Conservation (phyloP, 108 stramenopile genomes). For the Bacterosira constricta region DNA sequence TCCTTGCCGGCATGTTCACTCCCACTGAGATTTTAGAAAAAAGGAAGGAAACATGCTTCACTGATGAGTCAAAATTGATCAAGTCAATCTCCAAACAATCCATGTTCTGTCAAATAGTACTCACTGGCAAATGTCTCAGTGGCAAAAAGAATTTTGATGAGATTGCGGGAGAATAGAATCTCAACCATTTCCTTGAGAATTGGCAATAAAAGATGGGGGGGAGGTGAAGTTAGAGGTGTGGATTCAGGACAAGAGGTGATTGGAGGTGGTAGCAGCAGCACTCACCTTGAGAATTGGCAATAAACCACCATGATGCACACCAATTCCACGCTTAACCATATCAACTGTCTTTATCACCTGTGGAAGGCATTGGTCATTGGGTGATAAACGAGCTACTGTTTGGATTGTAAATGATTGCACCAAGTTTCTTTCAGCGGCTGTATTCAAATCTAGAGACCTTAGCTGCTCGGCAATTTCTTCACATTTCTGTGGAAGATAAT, state of each 20-base stretch:
- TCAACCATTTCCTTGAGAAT: constrained; percentile 97
- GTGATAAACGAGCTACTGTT: constrained; percentile 82
- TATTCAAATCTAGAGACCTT: constrained; percentile 86
- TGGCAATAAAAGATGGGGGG: constrained; percentile 54
- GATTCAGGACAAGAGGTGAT: neutral
- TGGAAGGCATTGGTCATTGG: constrained; percentile 86
- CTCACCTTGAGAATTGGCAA: constrained; percentile 85
- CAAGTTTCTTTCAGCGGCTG: constrained; percentile 71
- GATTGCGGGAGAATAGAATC: constrained; percentile 91
- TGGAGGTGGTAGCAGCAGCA: too few relatives aligned
- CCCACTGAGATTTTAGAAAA: constrained; percentile 98
- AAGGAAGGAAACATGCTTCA: constrained; percentile 92
- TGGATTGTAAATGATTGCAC: constrained; percentile 80
- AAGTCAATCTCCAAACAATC: constrained; percentile 40
- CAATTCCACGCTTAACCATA: constrained; percentile 93
- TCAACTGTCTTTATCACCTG: constrained; percentile 87
- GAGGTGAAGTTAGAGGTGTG: neutral
- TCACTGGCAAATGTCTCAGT: constrained; percentile 96
- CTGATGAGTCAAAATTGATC: constrained; percentile 83
- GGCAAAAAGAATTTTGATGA: constrained; percentile 96
- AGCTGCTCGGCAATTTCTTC: constrained; percentile 92
- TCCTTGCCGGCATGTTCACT: constrained; percentile 98
- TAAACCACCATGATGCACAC: constrained; percentile 97
- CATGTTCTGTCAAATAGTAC: neutral
- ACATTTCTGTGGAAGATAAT: constrained; percentile 71